Evolutionary conservation across 2,329 filamentous ascomycete genomes (phyloP), one percentile per base, ranked within the genome.

Genomic region (Gnomoniopsis smithogilvyi): DNA sequence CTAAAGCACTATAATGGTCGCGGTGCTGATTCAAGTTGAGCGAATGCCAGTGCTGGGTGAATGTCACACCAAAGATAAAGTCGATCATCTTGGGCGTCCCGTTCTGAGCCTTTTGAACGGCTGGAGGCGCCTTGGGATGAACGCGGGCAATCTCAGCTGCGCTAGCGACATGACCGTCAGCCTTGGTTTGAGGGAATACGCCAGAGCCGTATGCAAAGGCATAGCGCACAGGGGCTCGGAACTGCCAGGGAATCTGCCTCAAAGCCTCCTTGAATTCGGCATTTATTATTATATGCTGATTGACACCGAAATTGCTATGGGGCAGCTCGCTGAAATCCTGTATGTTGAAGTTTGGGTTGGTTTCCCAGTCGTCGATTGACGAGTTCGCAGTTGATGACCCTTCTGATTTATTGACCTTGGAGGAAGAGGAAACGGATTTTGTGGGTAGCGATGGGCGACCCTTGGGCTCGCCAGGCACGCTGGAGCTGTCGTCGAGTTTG

Each of bases 181-280:
- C 69, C 60, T 73, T 77, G 22, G 78, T 78, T 72, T 99, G 95
- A 0, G 93, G 87, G 69, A 99, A 99, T 11, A 99, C 95, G 3
- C 95, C 95, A 6, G 94, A 98, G 22, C 95, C 95, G 70, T 99
- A 99, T 1, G 95, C 95, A 73, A 99, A 96, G 15, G 93, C 94
- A 77, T 98, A 98, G 58, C 93, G 87, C 65, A 99, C 96, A 0
- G 95, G 94, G 0, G 95, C 94, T 54, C 88, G 83, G 74, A 99
- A 98, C 68, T 96, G 86, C 84, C 92, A 95, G 22, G 97, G 79
- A 64, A 98, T 90, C 67, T 92, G 86, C 56, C 93, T 86, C 67
- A 99, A 76, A 14, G 89, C 89, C 73, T 97, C 90, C 70, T 96
- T 97, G 74, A 98, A 95, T 72, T 98, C 93, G 70, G 92, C 87